Conservation (phyloP, 345 rosid genomes). For the Leavenworthia alabamica region DNA sequence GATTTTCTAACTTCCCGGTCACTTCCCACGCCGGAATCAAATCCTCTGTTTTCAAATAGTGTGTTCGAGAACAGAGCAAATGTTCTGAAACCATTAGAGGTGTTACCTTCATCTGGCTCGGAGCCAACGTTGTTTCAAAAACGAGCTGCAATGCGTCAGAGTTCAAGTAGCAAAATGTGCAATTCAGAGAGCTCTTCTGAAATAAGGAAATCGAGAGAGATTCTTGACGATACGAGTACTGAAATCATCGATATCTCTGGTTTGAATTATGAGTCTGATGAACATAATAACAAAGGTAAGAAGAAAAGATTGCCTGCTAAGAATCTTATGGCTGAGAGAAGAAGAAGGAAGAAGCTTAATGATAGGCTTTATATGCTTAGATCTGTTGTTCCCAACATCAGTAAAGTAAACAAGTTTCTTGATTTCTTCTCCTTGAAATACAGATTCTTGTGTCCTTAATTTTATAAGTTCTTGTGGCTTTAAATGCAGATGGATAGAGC, state of each 20-base stretch:
- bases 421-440: neutral
- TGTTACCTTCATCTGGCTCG: slow-evolving; percentile 38
- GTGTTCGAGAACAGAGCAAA: slow-evolving; percentile 37
- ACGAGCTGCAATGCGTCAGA: slow-evolving; percentile 57
- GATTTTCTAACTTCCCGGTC: slow-evolving; percentile 21
- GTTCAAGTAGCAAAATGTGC: slow-evolving; percentile 37
- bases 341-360: slow-evolving; percentile 93
- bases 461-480: neutral
- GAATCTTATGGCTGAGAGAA: slow-evolving; percentile 93
- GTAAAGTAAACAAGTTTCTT: slow-evolving; percentile 53
- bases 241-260: slow-evolving; percentile 42
- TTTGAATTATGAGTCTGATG: slow-evolving; percentile 74
- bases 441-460: neutral
- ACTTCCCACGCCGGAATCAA: slow-evolving; percentile 31
- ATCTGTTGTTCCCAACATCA: slow-evolving; percentile 95
- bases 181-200: slow-evolving; percentile 45
- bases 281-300: slow-evolving; percentile 51
- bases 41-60: slow-evolving; percentile 10
- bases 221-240: slow-evolving; percentile 12
- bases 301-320: slow-evolving; percentile 90
- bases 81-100: slow-evolving; percentile 50
- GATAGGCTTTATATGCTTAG: slow-evolving; percentile 97
- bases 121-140: slow-evolving; percentile 73
- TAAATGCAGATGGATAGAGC: slow-evolving; percentile 86
- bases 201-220: slow-evolving; percentile 27